A percentile compares a stretch with the other conserved stretches of the same genome.
Conservation (phyloP, 805 yeast genomes). For the Candida peoriensis region DNA sequence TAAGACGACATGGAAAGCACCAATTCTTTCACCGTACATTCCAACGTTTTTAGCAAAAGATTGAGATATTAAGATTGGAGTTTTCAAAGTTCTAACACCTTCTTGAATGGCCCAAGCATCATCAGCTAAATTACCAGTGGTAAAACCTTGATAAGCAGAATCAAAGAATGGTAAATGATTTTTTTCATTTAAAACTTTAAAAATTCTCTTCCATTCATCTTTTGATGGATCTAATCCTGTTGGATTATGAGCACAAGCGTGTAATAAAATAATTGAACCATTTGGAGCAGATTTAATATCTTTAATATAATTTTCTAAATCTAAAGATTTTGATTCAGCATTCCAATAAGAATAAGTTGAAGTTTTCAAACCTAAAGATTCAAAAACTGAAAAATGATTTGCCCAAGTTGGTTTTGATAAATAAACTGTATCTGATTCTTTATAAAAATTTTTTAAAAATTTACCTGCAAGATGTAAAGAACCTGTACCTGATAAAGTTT, state of each 20-base stretch:
- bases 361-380: conserved; percentile 60
- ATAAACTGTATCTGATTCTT: conserved; percentile 47
- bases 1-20: conserved; percentile 78
- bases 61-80: conserved; percentile 78
- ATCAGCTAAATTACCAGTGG: conserved; percentile 75
- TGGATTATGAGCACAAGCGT: conserved; percentile 97
- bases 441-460: conserved; percentile 30
- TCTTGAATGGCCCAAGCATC: conserved; percentile 76
- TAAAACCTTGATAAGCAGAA: conserved; percentile 96
- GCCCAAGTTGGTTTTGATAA: conserved; percentile 96
- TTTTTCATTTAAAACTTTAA: conserved; percentile 52
- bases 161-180: conserved; percentile 83
- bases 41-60: conserved; percentile 97
- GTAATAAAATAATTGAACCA: conserved; percentile 79
- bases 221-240: conserved; percentile 91
- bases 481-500: conserved; percentile 83
- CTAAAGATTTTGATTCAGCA: conserved; percentile 59
- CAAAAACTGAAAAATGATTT: conserved; percentile 83
- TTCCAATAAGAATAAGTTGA: conserved; percentile 86
- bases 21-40: conserved; percentile 96
- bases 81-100: conserved; percentile 45
- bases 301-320: conserved; percentile 60
- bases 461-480: conserved; percentile 86
- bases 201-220: conserved; percentile 73
- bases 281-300: conserved; percentile 61